Evolutionary conservation across 805 yeast species (phyloP).

Genomic region (Wickerhamiella bombiphila): DNA sequence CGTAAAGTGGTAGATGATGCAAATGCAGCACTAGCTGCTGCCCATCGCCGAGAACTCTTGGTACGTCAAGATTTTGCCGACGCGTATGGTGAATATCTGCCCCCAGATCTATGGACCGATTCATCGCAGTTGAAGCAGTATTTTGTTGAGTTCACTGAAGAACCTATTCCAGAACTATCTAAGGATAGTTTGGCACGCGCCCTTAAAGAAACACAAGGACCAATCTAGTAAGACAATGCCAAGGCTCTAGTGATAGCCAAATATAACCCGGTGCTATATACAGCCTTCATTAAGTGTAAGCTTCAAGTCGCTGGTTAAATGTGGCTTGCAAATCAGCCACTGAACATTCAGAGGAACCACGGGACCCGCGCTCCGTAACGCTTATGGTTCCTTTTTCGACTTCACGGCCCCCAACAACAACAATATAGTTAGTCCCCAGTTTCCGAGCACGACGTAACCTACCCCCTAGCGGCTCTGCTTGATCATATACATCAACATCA

Average conservation of each 20-base stretch:
- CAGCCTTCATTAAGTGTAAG: not conserved
- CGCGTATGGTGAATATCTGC: constrained; percentile 41
- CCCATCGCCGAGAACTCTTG: constrained; percentile 32
- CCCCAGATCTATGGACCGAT: constrained; percentile 38
- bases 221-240: not conserved
- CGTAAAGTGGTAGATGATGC: constrained; percentile 29
- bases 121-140: constrained; percentile 23
- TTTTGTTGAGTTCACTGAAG: constrained; percentile 12
- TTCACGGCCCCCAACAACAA: constrained; percentile 84
- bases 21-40: constrained; percentile 25
- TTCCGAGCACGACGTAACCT: constrained; percentile 65
- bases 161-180: constrained; percentile 13
- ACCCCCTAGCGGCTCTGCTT: constrained; percentile 65
- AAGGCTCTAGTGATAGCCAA: not conserved
- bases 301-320: constrained; percentile 28
- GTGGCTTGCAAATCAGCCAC: constrained; percentile 36
- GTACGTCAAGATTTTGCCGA: constrained; percentile 32
- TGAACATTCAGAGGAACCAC: constrained; percentile 30
- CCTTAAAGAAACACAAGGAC: not conserved
- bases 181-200: constrained; percentile 6
- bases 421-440: constrained; percentile 62
- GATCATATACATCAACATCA: constrained; percentile 58
- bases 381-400: constrained; percentile 43
- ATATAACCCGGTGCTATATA: not conserved
- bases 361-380: constrained; percentile 42